These are phyloP conservation scores for Suillus paluster DNA, from an alignment of 768 basidiomycete genomes.

Conservation along the genomic window DNA sequence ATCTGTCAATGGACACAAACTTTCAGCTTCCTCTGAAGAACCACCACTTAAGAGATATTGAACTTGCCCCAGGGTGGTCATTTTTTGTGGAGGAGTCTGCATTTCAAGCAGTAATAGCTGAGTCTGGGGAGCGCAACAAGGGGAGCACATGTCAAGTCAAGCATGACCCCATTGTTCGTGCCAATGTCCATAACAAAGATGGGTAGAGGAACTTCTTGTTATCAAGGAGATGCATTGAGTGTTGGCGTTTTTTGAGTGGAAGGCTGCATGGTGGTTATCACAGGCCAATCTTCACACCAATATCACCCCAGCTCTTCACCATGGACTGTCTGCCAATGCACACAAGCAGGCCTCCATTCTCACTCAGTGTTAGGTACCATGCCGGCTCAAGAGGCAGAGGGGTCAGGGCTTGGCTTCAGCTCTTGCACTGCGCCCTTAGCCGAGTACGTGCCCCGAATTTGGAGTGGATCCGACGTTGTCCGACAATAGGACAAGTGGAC, in stretches of 20 bases:
- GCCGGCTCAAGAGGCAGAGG: too few species aligned
- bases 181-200: conserved; percentile 12
- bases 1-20: too few species aligned
- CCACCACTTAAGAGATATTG: background rate
- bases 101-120: background rate
- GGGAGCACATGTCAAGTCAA: conserved; percentile 1
- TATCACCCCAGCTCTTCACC: background rate
- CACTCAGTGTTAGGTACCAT: too few species aligned
- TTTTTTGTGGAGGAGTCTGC: conserved; percentile 1
- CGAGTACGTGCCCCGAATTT: too few species aligned
- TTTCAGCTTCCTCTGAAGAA: too few species aligned
- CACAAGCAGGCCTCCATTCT: too few species aligned
- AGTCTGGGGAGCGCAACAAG: background rate
- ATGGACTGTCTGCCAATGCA: too few species aligned
- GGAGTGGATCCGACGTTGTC: too few species aligned
- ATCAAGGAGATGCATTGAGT: conserved; percentile 6
- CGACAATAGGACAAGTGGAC: too few species aligned
- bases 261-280: conserved; percentile 20
- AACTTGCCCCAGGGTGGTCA: background rate
- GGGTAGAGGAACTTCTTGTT: conserved; percentile 13
- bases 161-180: background rate
- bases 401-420: too few species aligned
- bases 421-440: too few species aligned
- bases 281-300: background rate
- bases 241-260: conserved; percentile 24